Conservation (phyloP, 202 grass and related monocot species). For the Sporobolus alterniflorus region DNA sequence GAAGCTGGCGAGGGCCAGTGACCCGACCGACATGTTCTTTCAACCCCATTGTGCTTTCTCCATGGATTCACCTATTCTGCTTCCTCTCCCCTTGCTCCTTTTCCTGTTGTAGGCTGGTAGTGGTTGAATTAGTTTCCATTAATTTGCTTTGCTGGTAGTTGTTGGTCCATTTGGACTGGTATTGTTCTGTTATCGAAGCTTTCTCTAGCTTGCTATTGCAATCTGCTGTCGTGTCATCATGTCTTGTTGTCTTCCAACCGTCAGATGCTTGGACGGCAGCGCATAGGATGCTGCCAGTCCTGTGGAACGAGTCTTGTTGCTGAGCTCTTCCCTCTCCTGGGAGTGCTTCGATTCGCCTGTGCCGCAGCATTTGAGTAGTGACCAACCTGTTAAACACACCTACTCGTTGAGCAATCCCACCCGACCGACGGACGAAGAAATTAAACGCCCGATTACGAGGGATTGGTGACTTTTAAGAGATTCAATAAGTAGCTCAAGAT, state of each 20-base stretch:
- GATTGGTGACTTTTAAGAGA: no score
- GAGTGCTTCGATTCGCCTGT: no score
- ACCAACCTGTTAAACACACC: no score
- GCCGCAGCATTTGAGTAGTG: no score
- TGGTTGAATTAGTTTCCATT: constrained; percentile 38
- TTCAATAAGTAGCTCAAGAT: no score
- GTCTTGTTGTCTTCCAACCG: background rate
- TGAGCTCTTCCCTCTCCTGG: no score
- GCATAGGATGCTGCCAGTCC: no score
- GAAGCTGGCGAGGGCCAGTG: constrained; percentile 62
- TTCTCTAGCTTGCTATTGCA: background rate
- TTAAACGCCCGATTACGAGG: no score
- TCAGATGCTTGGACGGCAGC: background rate
- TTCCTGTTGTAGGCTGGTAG: constrained; percentile 23
- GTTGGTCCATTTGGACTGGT: constrained; percentile 17
- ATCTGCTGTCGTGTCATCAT: background rate
- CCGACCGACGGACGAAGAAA: no score
- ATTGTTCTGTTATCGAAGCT: constrained; percentile 21
- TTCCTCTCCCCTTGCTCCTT: background rate
- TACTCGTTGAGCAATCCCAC: no score
- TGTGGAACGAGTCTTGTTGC: no score
- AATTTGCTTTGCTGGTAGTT: constrained; percentile 20
- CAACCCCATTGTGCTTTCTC: background rate
- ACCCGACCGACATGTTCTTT: constrained; percentile 18
- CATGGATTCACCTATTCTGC: constrained; percentile 9